These are phyloP conservation scores for Fusarium irregulare DNA, from an alignment of 2,329 filamentous ascomycete genomes.

Conservation along the genomic window DNA sequence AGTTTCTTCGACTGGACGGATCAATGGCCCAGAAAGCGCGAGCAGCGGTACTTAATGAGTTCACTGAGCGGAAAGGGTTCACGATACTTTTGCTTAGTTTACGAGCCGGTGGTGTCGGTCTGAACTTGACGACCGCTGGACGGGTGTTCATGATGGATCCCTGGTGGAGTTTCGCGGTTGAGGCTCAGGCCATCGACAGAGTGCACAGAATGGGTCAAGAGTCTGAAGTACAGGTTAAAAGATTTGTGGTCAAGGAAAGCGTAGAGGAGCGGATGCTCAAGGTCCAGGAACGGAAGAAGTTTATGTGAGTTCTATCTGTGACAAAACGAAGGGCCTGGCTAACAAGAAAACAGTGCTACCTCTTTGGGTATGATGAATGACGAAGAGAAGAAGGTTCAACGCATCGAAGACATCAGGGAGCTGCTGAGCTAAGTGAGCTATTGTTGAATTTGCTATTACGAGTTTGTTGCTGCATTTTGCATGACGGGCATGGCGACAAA, in stretches of 20 bases:
- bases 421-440: conserved; percentile 71
- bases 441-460: neutral
- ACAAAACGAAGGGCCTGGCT: conserved; percentile 17
- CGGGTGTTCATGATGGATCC: conserved; percentile 99
- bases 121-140: conserved; percentile 90
- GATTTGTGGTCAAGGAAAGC: conserved; percentile 90
- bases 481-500: neutral
- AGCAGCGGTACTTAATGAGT: conserved; percentile 80
- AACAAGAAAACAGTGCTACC: conserved; percentile 73
- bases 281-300: conserved; percentile 96
- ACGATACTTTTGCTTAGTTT: conserved; percentile 85
- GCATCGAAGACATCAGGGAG: conserved; percentile 94
- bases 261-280: conserved; percentile 96
- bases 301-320: conserved; percentile 73
- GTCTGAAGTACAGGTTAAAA: conserved; percentile 82
- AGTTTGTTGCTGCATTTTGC: conserved; percentile 1
- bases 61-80: conserved; percentile 69
- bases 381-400: conserved; percentile 88
- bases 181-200: conserved; percentile 96
- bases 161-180: conserved; percentile 98
- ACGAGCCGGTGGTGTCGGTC: conserved; percentile 89
- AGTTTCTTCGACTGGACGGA: conserved; percentile 89
- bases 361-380: conserved; percentile 94
- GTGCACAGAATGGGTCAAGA: conserved; percentile 97
- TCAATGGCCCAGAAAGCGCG: conserved; percentile 88